Conservation (phyloP, 179 eudicot species). For the Amaranthus tricolor region DNA sequence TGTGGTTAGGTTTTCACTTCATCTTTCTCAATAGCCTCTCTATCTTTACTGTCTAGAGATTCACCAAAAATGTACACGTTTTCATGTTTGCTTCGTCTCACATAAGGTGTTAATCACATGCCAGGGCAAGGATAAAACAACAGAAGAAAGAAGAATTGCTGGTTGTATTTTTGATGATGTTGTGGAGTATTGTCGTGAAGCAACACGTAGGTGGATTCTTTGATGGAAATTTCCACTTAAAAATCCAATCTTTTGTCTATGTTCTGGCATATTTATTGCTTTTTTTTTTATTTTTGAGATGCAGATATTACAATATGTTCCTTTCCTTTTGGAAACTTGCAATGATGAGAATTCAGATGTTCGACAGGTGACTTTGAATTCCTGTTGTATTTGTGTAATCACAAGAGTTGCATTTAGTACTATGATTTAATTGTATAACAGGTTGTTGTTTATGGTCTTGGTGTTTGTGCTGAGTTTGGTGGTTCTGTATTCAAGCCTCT, state of each 20-base stretch:
- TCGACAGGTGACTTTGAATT: conserved; percentile 34
- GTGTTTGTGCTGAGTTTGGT: conserved; percentile 50
- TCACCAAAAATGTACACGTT: too few relatives aligned
- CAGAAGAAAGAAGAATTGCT: conserved; percentile 48
- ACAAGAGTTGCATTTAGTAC: neutral
- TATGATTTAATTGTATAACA: conserved; percentile 20
- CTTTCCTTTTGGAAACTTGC: conserved; percentile 46
- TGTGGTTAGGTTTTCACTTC: too few relatives aligned
- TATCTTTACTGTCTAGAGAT: too few relatives aligned
- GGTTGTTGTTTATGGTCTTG: conserved; percentile 53
- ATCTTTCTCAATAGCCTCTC: too few relatives aligned
- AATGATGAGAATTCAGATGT: conserved; percentile 46
- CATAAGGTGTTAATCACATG: neutral
- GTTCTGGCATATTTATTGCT: neutral
- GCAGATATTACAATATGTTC: conserved; percentile 44
- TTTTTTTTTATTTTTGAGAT: conserved; percentile 28
- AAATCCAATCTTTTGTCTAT: neutral
- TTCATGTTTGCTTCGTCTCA: too few relatives aligned
- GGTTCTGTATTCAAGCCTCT: conserved; percentile 49
- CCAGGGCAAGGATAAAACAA: conserved; percentile 49
- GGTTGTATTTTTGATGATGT: conserved; percentile 45
- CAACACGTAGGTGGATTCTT: conserved; percentile 36
- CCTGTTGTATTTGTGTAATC: neutral
- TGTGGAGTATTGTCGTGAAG: conserved; percentile 43
- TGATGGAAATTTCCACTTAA: neutral